Evolutionary conservation across 345 rosid genomes (phyloP), one percentile per base, ranked within the genome.

Genomic region (Excoecaria cochinchinensis): DNA sequence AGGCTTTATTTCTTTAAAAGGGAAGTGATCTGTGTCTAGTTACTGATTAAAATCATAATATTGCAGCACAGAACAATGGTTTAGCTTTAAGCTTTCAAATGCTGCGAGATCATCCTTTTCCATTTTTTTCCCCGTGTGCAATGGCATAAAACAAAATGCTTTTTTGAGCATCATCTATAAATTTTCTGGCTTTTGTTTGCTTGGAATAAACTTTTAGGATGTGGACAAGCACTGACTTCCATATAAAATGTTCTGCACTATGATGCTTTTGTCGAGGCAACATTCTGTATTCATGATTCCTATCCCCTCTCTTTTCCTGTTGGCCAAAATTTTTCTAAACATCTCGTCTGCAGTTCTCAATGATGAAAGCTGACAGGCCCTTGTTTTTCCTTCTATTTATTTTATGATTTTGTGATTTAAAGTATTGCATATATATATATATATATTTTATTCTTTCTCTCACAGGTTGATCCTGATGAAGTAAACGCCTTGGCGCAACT

Each of bases 401-500:
- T 17, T 70, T 53, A 17, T 51, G 47, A 25, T 69, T 51, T 25
- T 52, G 40, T 53, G 0, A 16, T 31, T 48, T 24, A 48, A 55
- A 39, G 1, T 31, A n/a, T 64, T 75, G 73, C 66, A n/a, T 58
- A 7, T 61, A 17, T 31, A 0, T 31, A 72, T 42, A 42, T 3
- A 39, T 66, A 48, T 69, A 51, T 42, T 74, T 3, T 36, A 40
- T 53, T 58, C 44, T 56, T 78, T 73, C 51, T 16, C 22, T 75
- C 55, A 52, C 78, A 95, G 99, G 99, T 95, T 77, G 98, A 95
- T 55, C 97, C 93, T 0, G 95, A 95, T 91, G 98, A 95, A 86
- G 98, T 95, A 16, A 95, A 95, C 82, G 99, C 99, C 24, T 76
- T 95, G 71, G 99, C 99, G 78, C 99, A 95, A 81, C 78, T 95